A percentile compares a stretch with the other conserved stretches of the same genome.
These are phyloP conservation scores for Venturia nashicola DNA, from an alignment of 2,329 filamentous ascomycete species.

Conservation along the genomic window DNA sequence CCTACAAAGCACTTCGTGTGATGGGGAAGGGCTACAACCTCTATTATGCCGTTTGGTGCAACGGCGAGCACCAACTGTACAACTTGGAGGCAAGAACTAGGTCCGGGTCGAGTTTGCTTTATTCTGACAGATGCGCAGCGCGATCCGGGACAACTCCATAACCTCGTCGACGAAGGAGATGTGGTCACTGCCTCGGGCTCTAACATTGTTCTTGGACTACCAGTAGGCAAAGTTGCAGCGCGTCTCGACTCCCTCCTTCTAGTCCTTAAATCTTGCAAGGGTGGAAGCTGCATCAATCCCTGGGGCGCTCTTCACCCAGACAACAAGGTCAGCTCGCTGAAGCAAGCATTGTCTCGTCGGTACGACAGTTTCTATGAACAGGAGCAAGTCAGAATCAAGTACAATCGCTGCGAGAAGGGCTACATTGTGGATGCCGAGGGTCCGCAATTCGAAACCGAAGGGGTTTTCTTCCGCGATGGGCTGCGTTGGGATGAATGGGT, in stretches of 20 bases:
- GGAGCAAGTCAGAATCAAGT: constrained; percentile 12
- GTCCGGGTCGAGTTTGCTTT: neutral
- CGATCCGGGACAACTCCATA: constrained; percentile 9
- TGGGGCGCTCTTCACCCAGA: constrained; percentile 22
- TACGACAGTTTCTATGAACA: constrained; percentile 21
- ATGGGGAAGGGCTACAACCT: constrained; percentile 4
- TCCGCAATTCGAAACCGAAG: constrained; percentile 14
- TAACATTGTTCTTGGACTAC: neutral
- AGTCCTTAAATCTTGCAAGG: constrained; percentile 22
- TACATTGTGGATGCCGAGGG: constrained; percentile 11
- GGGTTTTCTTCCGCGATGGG: constrained; percentile 10
- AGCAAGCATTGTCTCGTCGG: constrained; percentile 16
- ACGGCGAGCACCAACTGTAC: constrained; percentile 7
- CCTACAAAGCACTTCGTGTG: constrained; percentile 9
- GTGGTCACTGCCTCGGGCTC: neutral
- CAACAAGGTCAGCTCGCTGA: constrained; percentile 16
- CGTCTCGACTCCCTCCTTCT: constrained; percentile 21
- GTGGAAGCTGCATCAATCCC: constrained; percentile 17
- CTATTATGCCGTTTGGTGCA: constrained; percentile 8
- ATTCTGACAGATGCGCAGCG: neutral
- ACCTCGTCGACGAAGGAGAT: neutral
- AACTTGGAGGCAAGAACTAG: neutral
- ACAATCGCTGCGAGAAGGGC: neutral
- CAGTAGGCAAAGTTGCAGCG: constrained; percentile 7
- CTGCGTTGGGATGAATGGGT: constrained; percentile 10